These are phyloP conservation scores for Nemania sp. DNA, from an alignment of 2,329 filamentous ascomycete genomes.

Conservation along the genomic window DNA sequence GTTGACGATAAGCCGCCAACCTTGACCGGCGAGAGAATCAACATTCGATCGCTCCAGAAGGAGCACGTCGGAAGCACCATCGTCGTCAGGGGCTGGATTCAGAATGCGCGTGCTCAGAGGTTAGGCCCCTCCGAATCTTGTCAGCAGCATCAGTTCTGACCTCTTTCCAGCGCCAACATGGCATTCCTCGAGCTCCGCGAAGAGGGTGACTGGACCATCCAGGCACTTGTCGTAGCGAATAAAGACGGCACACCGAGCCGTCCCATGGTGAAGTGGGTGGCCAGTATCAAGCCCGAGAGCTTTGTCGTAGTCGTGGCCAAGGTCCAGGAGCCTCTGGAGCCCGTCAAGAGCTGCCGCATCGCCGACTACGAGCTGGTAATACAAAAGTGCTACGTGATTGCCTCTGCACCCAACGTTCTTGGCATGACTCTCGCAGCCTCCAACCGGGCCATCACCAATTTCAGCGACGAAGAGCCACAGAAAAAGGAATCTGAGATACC, in stretches of 20 bases:
- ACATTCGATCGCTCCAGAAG: background rate
- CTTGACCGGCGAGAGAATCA: background rate
- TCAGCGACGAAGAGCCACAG: slow-evolving; percentile 59
- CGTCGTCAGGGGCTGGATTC: background rate
- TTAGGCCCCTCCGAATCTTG: background rate
- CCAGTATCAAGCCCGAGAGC: slow-evolving; percentile 74
- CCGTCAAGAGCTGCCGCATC: slow-evolving; percentile 85
- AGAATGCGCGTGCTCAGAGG: background rate
- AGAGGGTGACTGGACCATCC: slow-evolving; percentile 75
- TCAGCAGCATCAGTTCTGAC: no score
- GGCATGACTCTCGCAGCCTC: slow-evolving; percentile 62
- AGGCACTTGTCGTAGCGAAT: slow-evolving; percentile 75
- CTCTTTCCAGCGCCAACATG: slow-evolving; percentile 72
- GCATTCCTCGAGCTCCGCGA: slow-evolving; percentile 85
- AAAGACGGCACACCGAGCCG: background rate
- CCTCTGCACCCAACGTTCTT: slow-evolving; percentile 62
- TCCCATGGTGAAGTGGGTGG: slow-evolving; percentile 7
- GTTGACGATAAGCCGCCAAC: background rate
- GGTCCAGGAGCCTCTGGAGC: slow-evolving; percentile 81
- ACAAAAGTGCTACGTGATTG: slow-evolving; percentile 79
- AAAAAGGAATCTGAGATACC: slow-evolving; percentile 42
- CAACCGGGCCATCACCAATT: slow-evolving; percentile 59
- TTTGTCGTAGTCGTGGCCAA: slow-evolving; percentile 80
- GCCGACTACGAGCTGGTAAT: slow-evolving; percentile 85
- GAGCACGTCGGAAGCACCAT: background rate